Evolutionary conservation across 345 rosid genomes (phyloP).

Genomic region (Populus simonii): DNA sequence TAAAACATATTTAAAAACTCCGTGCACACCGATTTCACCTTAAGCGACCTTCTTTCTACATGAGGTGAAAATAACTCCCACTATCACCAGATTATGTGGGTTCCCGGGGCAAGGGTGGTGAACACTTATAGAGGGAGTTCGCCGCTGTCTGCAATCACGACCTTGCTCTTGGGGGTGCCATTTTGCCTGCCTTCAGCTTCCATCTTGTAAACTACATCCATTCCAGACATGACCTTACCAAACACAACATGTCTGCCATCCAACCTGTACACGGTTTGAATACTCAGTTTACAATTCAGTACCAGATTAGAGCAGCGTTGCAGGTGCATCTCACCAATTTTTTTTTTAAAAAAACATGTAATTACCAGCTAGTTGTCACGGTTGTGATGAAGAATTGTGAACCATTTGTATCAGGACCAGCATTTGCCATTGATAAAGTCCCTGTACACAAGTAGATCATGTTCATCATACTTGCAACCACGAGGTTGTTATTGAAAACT

Average conservation of each 20-base stretch:
- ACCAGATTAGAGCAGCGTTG: background rate
- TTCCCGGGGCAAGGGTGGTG: too few relatives aligned
- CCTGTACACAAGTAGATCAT: conserved; percentile 36
- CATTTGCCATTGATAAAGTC: conserved; percentile 86
- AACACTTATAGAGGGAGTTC: conserved; percentile 64
- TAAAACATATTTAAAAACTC: background rate
- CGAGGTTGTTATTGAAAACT: background rate
- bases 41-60: background rate
- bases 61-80: background rate
- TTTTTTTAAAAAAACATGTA: background rate
- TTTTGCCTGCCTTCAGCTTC: conserved; percentile 91
- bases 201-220: conserved; percentile 89
- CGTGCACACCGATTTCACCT: background rate
- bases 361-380: conserved; percentile 86
- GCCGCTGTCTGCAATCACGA: conserved; percentile 83
- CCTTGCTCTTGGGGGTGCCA: conserved; percentile 85
- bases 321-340: background rate
- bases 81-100: too few relatives aligned
- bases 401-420: conserved; percentile 88
- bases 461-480: background rate
- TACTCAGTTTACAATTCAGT: background rate
- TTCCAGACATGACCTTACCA: conserved; percentile 93
- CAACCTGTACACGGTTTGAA: conserved; percentile 53
- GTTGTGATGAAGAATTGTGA: conserved; percentile 96
- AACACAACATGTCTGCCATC: conserved; percentile 94